Evolutionary conservation across 129 eudicot genomes (phyloP), one percentile per base, ranked within the genome.

Genomic region (Pittosporum tobira): DNA sequence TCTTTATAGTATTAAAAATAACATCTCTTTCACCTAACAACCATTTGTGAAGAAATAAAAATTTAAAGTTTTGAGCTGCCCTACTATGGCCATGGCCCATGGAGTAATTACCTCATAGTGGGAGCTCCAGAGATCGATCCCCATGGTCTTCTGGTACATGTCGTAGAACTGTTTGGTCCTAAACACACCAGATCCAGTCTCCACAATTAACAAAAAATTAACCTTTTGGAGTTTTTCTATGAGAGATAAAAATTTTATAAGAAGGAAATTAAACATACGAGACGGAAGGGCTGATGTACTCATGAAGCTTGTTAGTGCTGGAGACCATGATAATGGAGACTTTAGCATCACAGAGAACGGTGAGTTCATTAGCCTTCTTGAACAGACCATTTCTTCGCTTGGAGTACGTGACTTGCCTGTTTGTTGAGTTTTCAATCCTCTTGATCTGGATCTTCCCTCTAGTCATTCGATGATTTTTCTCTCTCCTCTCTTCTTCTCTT

Each of bases 371-470:
- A 8, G 82, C 82, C 60, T 77, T 77, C 68, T 77, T 77, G 62
- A 77, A 77, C 12, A 77, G 66, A 15, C 82, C 82, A 43, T 66
- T 77, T 56, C 77, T 55, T 27, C 82, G 63, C 77, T 77, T 77
- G 6, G 82, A 77, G 22, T 77, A 77, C 13, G 82, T 77, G 14
- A 77, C 82, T 28, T 77, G 82, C 60, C 82, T 61, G 71, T 77
- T 77, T 6, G 82, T 77, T 15, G 60, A 63, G 77, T 77, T 77
- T 68, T 77, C 82, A 18, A 77, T 77, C 59, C 51, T 77, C 82
- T 58, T 77, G 57, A 77, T 77, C 77, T 77, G 77, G 74, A 77
- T 77, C 71, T 77, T 77, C 42, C 82, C 82, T 51, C 82, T 68
- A 63, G 82, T 74, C 82, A 77, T 77, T 3, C 2, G 14, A 0